Base-by-base conservation (phyloP, 768 basidiomycete species). In the Boletus rex-veris region DNA sequence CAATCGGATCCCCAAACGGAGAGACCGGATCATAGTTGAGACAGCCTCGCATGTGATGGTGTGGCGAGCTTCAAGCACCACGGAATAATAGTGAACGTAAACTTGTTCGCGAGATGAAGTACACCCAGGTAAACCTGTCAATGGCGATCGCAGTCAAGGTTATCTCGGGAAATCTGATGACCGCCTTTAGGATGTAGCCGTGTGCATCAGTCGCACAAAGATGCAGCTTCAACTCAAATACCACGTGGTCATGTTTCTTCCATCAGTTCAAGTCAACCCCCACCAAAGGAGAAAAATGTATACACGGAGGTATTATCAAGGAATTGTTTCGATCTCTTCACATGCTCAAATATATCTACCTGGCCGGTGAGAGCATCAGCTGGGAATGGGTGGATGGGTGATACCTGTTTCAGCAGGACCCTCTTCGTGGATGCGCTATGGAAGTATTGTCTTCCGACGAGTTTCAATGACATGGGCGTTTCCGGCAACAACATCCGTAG, bases 401-500 rank as follows among this genome's bases (percentile, higher is more conserved):
- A 69, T 58, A 59, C 67, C 67, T 62, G 63, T 71, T 71, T 70
- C 65, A 68, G 57, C 42, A 35, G 26, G 52, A 45, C 53, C 62
- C 63, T 54, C 67, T 55, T 60, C 52, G 70, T 69, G 59, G 56
- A 71, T 66, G 65, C 61, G 39, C 60, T 57, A 61, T 58, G 57
- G 65, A 71, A 71, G 63, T 50, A 40, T 53, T 50, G 46, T 41
- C 58, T 63, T 69, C 64, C 52, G 55, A 68, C 59, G 59, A 52
- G 69, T 68, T 65, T 65, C 64, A 54, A 54, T 26, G 59, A 60
- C 67, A 52, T 55, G 51, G 48, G 54, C 52, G 67, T 67, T 67
- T 62, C 64, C 58, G 59, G 59, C 35, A 60, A 53, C 57, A 58
- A 52, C 52, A 54, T 52, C 55, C 55, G 53, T 50, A 55, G 56